Evolutionary conservation across 768 basidiomycete species (phyloP), one percentile per base, ranked within the genome.

Genomic region (Lentinula raphanica): DNA sequence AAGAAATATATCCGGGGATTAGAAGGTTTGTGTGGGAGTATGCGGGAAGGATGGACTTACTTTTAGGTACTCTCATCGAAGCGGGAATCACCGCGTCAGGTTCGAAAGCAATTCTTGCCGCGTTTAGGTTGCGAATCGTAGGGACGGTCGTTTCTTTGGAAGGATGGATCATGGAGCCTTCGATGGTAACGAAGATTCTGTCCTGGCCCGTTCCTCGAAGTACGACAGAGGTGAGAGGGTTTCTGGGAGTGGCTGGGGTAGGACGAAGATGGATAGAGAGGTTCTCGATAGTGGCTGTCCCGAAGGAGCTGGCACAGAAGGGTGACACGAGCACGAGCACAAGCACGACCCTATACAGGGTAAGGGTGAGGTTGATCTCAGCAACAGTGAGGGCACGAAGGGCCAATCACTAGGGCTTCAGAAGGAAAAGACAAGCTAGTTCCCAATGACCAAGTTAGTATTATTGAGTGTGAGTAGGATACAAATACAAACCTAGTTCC

Each of bases 11-110:
- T 32, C 51, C 53, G 0, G 61, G 66, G 0, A 73, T 74, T 2
- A 48, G 65, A 0, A 46, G 60, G 1, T 75, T 72, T 36, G 64
- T 76, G 0, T 74, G 65, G 59, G 67, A 74, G 19, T 66, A 71
- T 27, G n/a, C 40, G 5, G 28, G 56, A 31, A 59, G 29, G 12
- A 15, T 59, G 9, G 61, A 62, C 21, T 23, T 48, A 3, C 53
- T 57, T 5, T 15, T 57, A 48, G 56, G 31, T 13, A 38, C 56
- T 13, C 23, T 57, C 8, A 48, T 46, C 3, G 7, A 29, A 8
- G 44, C 13, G 0, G 45, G 56, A 1, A 57, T 57, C 0, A 57
- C 45, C 3, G 56, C 56, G 8, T 57, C 45, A 0, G 56, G 56
- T 32, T 31, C 11, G 5, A 57, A 57, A 21, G 56, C 27, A 2